Evolutionary conservation across 1,139 yeast species (phyloP).

Genomic region (Lodderomyces elongisporus): DNA sequence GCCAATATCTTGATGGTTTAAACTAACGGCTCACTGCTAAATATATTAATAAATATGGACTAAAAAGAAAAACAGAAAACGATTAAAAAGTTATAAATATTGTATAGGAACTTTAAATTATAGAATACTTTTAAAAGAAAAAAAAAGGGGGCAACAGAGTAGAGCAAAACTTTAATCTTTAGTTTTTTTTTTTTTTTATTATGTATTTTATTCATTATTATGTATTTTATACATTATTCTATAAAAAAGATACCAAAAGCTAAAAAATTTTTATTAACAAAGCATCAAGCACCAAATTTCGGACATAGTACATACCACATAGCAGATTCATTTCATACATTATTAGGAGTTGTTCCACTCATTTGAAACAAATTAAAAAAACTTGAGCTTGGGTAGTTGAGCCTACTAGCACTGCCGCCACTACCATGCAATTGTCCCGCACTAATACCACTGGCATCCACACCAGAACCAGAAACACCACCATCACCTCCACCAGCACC

Average conservation of each 20-base stretch:
- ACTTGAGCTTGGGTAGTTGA: background rate
- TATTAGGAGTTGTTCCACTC: background rate
- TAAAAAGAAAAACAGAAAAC: no score
- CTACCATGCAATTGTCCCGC: no score
- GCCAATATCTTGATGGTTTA: conserved; percentile 24
- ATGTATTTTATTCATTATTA: background rate
- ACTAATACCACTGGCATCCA: background rate
- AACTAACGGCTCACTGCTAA: no score
- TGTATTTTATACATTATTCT: no score
- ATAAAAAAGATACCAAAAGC: no score
- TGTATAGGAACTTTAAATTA: no score
- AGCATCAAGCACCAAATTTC: no score
- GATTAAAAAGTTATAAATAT: no score
- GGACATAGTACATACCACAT: no score
- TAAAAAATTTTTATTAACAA: no score
- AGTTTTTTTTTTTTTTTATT: background rate
- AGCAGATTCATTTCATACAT: background rate
- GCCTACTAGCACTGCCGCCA: background rate
- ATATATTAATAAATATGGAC: no score
- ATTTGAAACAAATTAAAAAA: background rate
- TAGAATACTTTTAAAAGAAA: background rate
- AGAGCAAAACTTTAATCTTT: background rate
- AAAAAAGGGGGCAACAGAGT: background rate
- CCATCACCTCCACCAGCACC: background rate
- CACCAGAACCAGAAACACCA: background rate